phyloP scores from a whole-genome alignment of 495 filamentous ascomycete genomes.

The Hyphodiscus hymeniophilus region DNA sequence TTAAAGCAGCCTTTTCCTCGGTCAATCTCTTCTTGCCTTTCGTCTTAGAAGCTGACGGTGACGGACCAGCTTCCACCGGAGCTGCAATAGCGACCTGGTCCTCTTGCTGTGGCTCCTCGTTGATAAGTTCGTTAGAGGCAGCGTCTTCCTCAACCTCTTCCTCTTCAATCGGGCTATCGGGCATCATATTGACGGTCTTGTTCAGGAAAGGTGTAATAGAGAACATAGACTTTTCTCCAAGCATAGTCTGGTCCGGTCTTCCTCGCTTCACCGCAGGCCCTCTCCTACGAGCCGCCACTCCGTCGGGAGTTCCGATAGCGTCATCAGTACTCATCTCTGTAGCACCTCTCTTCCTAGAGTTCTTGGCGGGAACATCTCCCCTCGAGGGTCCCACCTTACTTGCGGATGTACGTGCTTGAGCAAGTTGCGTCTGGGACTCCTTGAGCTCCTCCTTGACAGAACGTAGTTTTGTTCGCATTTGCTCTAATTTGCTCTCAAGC shows the following conservation, averaged over 20 bases:
- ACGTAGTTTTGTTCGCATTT: conserved; percentile 56
- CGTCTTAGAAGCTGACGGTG: conserved; percentile 2
- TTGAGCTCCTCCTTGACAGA: conserved; percentile 64
- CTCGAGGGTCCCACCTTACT: conserved; percentile 5
- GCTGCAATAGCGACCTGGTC: neutral
- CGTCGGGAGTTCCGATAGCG: conserved; percentile 60
- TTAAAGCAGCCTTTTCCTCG: neutral
- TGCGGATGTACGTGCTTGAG: conserved; percentile 23
- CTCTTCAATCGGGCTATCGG: conserved; percentile 30
- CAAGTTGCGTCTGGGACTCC: conserved; percentile 38
- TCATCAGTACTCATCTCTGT: conserved; percentile 35
- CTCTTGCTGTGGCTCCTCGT: neutral
- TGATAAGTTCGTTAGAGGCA: neutral
- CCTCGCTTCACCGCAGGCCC: conserved; percentile 36
- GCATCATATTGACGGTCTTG: conserved; percentile 53
- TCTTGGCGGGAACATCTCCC: conserved; percentile 22
- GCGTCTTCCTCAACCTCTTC: neutral
- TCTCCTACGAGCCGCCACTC: conserved; percentile 31
- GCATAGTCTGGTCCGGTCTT: conserved; percentile 41
- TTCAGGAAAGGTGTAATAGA: conserved; percentile 91
- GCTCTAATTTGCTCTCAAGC: conserved; percentile 59
- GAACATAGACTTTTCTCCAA: conserved; percentile 82
- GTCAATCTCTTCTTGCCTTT: conserved; percentile 3
- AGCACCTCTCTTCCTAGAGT: conserved; percentile 39
- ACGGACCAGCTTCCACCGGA: neutral